Percentiles rank a stretch among this genome's conserved stretches.
Conservation (phyloP, 805 yeast genomes). For the Metschnikowia lachancei region DNA sequence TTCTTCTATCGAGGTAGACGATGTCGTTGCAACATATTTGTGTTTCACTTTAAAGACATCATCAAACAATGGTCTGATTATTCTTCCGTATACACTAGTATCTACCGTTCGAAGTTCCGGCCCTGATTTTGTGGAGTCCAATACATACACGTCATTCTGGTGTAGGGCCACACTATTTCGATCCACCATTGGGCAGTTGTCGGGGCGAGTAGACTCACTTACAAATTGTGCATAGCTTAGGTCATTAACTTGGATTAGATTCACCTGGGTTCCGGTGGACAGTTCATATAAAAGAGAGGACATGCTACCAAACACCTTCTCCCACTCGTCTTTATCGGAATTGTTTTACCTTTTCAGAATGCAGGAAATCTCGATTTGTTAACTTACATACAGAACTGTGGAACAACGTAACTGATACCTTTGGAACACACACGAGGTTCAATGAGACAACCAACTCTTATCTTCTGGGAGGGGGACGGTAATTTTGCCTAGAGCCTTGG, state of each 20-base stretch:
- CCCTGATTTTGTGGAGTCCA: slow-evolving; percentile 55
- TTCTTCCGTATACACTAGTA: slow-evolving; percentile 37
- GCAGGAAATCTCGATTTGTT: background rate
- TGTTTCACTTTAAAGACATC: slow-evolving; percentile 33
- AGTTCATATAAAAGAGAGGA: slow-evolving; percentile 2
- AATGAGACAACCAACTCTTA: no score
- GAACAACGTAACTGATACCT: background rate
- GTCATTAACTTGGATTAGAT: background rate
- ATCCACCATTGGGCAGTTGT: background rate
- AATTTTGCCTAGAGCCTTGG: slow-evolving; percentile 2
- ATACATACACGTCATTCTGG: slow-evolving; percentile 24
- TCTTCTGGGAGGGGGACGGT: background rate
- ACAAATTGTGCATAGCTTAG: background rate
- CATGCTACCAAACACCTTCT: slow-evolving; percentile 1
- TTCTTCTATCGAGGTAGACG: slow-evolving; percentile 37
- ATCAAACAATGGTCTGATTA: slow-evolving; percentile 49
- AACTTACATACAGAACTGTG: slow-evolving; percentile 3
- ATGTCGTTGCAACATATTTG: slow-evolving; percentile 43
- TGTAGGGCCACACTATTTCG: slow-evolving; percentile 2
- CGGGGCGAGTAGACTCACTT: background rate
- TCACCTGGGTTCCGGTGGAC: slow-evolving; percentile 1
- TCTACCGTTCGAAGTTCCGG: slow-evolving; percentile 31
- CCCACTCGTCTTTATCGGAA: background rate
- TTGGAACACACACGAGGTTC: background rate
- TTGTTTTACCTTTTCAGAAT: background rate